These are phyloP conservation scores for Xylaria sp. DNA, from an alignment of 2,329 filamentous ascomycete species.

Conservation along the genomic window DNA sequence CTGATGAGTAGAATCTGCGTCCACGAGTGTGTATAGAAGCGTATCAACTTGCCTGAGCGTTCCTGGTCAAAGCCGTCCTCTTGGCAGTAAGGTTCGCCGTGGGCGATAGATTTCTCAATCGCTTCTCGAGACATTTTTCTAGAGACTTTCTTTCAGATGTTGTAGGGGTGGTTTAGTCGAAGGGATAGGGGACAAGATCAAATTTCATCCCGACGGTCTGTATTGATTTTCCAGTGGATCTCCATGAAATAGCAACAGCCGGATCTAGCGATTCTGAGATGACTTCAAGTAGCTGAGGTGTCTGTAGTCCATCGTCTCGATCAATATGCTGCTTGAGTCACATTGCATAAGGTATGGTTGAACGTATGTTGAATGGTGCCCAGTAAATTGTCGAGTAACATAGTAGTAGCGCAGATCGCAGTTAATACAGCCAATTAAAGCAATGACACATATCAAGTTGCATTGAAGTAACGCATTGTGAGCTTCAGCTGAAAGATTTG, in stretches of 20 bases:
- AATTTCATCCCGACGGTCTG: no score
- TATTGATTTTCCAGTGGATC: no score
- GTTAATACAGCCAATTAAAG: slow-evolving; percentile 10
- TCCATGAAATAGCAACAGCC: not conserved
- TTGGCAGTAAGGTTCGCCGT: not conserved
- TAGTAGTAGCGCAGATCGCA: not conserved
- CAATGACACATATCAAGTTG: no score
- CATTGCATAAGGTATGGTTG: no score
- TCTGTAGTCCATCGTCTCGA: slow-evolving; percentile 3
- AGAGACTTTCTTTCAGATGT: not conserved
- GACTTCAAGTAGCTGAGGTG: not conserved
- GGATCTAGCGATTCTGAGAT: not conserved
- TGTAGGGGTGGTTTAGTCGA: no score
- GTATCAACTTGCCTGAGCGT: slow-evolving; percentile 11
- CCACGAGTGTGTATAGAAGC: slow-evolving; percentile 26
- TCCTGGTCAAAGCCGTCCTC: not conserved
- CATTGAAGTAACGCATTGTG: no score
- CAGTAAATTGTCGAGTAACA: not conserved
- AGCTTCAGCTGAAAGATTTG: no score
- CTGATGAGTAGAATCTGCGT: slow-evolving; percentile 28
- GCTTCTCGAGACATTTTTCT: slow-evolving; percentile 3
- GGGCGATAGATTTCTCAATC: not conserved
- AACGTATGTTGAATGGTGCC: not conserved
- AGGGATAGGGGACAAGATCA: no score
- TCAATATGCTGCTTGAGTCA: not conserved